phyloP scores from a whole-genome alignment of 441 rosid genomes.

The Geranium incanum region DNA sequence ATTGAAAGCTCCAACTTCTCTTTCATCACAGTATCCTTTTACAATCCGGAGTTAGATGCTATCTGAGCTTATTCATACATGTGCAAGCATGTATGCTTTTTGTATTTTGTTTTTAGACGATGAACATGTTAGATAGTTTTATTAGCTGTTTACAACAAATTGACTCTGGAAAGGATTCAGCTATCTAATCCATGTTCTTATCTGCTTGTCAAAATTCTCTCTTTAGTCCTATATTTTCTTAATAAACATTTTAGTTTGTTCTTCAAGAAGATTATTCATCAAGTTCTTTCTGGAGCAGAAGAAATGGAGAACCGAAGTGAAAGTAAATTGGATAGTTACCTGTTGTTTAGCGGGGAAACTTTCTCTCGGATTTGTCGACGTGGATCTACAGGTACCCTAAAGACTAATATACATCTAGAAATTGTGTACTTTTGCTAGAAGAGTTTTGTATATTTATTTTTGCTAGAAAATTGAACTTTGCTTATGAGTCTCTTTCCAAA shows the following conservation, averaged over 20 bases:
- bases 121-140: slow-evolving; percentile 9
- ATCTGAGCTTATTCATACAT: slow-evolving; percentile 7
- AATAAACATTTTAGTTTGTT: slow-evolving; percentile 48
- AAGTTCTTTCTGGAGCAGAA: slow-evolving; percentile 50
- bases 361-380: slow-evolving; percentile 88
- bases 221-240: slow-evolving; percentile 24
- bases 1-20: slow-evolving; percentile 43
- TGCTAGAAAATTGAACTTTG: slow-evolving; percentile 11
- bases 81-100: slow-evolving; percentile 15
- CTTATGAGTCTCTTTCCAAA: neutral
- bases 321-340: slow-evolving; percentile 29
- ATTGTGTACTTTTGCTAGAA: slow-evolving; percentile 5
- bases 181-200: neutral
- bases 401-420: slow-evolving; percentile 13
- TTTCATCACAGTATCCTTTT: slow-evolving; percentile 91
- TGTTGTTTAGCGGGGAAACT: slow-evolving; percentile 58
- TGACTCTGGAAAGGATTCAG: neutral
- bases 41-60: slow-evolving; percentile 11
- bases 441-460: neutral
- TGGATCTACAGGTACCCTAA: slow-evolving; percentile 73
- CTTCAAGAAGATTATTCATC: slow-evolving; percentile 65
- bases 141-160: neutral
- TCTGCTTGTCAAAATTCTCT: neutral
- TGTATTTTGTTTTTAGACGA: slow-evolving; percentile 7
- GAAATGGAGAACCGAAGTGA: slow-evolving; percentile 27